phyloP scores from a whole-genome alignment of 352 stramenopile genomes.

The Phytopythium montanum region DNA sequence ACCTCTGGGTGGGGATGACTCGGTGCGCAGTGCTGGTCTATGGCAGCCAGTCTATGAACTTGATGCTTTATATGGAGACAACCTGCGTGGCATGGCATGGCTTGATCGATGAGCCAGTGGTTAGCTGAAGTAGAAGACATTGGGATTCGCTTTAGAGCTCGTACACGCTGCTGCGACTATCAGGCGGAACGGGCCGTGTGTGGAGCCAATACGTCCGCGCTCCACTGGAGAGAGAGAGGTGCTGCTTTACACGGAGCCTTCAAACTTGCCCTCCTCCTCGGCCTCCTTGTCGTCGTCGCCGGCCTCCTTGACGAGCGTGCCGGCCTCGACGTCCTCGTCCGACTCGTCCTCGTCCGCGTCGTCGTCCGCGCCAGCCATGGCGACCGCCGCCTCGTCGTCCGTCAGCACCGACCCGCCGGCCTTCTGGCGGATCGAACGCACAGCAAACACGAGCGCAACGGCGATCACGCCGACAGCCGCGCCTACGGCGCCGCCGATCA shows the following conservation, averaged over 20 bases:
- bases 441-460: conserved; percentile 24
- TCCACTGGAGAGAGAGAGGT: conserved; percentile 1
- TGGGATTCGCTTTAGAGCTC: background rate
- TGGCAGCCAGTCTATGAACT: too few relatives aligned
- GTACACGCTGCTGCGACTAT: background rate
- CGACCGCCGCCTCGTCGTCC: too few relatives aligned
- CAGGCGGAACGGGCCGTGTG: background rate
- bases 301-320: conserved; percentile 18
- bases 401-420: conserved; percentile 19
- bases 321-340: conserved; percentile 15
- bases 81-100: too few relatives aligned
- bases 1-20: background rate
- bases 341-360: too few relatives aligned
- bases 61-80: too few relatives aligned
- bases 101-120: too few relatives aligned
- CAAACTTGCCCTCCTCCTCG: conserved; percentile 48
- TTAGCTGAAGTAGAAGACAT: background rate
- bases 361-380: conserved; percentile 7
- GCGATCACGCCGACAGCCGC: conserved; percentile 27
- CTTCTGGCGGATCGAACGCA: conserved; percentile 23
- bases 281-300: conserved; percentile 20
- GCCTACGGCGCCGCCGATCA: conserved; percentile 17
- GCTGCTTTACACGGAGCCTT: conserved; percentile 41
- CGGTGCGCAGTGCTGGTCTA: too few relatives aligned
- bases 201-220: background rate